Conservation (phyloP, 768 basidiomycete genomes). For the Infundibulicybe gibba region DNA sequence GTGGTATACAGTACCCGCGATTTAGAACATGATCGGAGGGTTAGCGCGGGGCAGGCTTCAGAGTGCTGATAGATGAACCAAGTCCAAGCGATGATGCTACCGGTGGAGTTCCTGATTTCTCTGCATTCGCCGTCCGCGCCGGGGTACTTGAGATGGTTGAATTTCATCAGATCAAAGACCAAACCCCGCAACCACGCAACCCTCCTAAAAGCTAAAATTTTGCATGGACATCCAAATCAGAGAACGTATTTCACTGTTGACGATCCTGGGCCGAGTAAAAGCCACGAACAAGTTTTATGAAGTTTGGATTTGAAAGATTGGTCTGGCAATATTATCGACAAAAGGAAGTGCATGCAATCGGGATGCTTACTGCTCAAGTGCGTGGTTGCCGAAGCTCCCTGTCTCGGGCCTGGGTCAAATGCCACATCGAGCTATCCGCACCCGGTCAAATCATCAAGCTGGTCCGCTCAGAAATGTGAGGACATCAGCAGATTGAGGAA, state of each 20-base stretch:
- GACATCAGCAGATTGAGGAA: too few species aligned
- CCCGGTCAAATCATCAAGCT: too few species aligned
- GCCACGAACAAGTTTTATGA: constrained; percentile 31
- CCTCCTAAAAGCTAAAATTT: constrained; percentile 41
- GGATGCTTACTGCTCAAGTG: constrained; percentile 5
- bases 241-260: constrained; percentile 24
- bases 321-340: constrained; percentile 30
- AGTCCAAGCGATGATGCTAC: constrained; percentile 51
- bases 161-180: constrained; percentile 49
- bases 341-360: constrained; percentile 11
- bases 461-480: too few species aligned
- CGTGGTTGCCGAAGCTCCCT: background rate
- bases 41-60: background rate
- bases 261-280: constrained; percentile 30
- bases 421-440: constrained; percentile 5
- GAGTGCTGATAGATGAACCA: constrained; percentile 29
- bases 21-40: constrained; percentile 5
- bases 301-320: constrained; percentile 35
- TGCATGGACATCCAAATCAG: constrained; percentile 41
- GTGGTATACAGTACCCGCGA: constrained; percentile 53
- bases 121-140: constrained; percentile 21
- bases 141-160: constrained; percentile 41
- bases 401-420: constrained; percentile 5
- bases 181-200: constrained; percentile 43
- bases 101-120: constrained; percentile 34